Conservation (phyloP, 2,329 filamentous ascomycete species). For the Fusarium sulawesiense region DNA sequence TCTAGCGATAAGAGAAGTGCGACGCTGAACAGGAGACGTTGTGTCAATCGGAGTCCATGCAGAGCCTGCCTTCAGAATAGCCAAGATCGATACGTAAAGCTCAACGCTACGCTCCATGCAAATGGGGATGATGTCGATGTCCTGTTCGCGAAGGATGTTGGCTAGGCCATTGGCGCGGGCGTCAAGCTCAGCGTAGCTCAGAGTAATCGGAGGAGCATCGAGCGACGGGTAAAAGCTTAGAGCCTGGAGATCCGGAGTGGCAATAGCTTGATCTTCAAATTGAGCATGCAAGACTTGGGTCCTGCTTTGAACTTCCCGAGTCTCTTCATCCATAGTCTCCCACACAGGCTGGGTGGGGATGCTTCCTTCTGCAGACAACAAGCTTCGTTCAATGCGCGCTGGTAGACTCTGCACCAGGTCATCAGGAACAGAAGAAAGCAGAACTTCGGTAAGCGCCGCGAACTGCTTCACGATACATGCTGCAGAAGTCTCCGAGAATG, state of each 20-base stretch:
- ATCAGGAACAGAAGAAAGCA: neutral
- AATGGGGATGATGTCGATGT: constrained; percentile 22
- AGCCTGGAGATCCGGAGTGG: constrained; percentile 4
- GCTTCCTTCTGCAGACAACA: constrained; percentile 19
- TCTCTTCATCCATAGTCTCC: neutral
- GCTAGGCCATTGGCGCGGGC: constrained; percentile 17
- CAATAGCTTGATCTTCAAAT: constrained; percentile 21
- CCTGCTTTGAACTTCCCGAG: neutral
- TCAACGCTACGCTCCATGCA: constrained; percentile 19
- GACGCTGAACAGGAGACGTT: constrained; percentile 19
- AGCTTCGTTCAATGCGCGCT: neutral
- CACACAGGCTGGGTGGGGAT: neutral
- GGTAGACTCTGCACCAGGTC: constrained; percentile 14
- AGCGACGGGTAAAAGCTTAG: constrained; percentile 20
- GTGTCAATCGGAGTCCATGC: constrained; percentile 30
- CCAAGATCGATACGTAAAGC: constrained; percentile 20
- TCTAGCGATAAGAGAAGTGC: constrained; percentile 27
- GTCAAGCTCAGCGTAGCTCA: constrained; percentile 26
- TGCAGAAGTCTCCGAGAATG: constrained; percentile 4
- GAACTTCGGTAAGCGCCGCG: neutral
- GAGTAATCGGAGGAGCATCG: neutral
- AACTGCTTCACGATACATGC: constrained; percentile 18
- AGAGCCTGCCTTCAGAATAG: constrained; percentile 25
- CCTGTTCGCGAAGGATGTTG: constrained; percentile 11
- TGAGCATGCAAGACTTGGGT: constrained; percentile 11